A percentile compares a stretch with the other conserved stretches of the same genome.
phyloP scores from a whole-genome alignment of 192 early-diverging fungal genomes.

The Dimargaris cristalligena region DNA sequence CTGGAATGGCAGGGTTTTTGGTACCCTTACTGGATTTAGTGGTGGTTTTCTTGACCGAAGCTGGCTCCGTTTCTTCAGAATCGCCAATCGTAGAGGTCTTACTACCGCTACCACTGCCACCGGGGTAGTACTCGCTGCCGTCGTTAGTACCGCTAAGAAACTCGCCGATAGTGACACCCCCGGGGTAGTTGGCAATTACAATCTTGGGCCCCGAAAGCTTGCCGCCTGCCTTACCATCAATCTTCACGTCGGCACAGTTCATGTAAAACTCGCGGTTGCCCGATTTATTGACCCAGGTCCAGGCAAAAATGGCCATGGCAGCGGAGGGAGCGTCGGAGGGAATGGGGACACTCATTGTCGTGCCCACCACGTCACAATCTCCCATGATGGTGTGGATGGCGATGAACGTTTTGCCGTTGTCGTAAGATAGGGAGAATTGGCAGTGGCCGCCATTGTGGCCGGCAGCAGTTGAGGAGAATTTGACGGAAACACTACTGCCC shows the following conservation, averaged over 20 bases:
- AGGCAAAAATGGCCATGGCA: constrained; percentile 13
- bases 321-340: constrained; percentile 13
- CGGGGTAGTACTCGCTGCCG: constrained; percentile 11
- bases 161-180: constrained; percentile 8
- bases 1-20: not conserved
- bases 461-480: constrained; percentile 7
- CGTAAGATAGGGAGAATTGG: constrained; percentile 24
- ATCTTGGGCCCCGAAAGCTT: constrained; percentile 13
- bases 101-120: not conserved
- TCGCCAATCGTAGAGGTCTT: not conserved
- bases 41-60: not conserved
- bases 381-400: constrained; percentile 14
- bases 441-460: constrained; percentile 23
- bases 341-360: constrained; percentile 15
- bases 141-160: constrained; percentile 3
- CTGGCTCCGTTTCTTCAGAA: not conserved
- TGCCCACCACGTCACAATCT: not conserved
- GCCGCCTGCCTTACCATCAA: constrained; percentile 8
- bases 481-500: constrained; percentile 4
- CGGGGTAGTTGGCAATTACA: constrained; percentile 9
- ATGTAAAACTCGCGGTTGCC: constrained; percentile 26
- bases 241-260: constrained; percentile 23
- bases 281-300: constrained; percentile 21
- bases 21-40: not conserved
- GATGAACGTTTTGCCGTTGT: constrained; percentile 18